A percentile compares a stretch with the other conserved stretches of the same genome.
phyloP scores from a whole-genome alignment of 768 basidiomycete genomes.

The Suillus decipiens region DNA sequence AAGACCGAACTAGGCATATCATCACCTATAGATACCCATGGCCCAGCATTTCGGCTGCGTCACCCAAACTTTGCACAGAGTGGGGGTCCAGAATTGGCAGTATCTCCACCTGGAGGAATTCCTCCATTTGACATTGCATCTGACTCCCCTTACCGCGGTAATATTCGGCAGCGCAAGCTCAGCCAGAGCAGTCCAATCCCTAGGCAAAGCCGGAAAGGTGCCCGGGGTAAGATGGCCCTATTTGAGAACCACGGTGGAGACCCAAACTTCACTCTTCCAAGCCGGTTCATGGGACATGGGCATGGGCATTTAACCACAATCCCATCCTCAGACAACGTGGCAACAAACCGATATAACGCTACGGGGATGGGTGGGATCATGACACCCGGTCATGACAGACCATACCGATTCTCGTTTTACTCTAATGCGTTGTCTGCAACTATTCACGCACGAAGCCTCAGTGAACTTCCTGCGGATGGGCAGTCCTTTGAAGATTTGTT shows the following conservation, averaged over 20 bases:
- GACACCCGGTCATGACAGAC: slow-evolving; percentile 73
- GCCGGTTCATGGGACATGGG: slow-evolving; percentile 31
- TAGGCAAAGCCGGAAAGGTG: slow-evolving; percentile 55
- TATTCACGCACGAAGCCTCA: slow-evolving; percentile 90
- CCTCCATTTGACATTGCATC: slow-evolving; percentile 17
- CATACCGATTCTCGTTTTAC: slow-evolving; percentile 98
- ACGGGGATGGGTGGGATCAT: slow-evolving; percentile 35
- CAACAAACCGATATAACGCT: slow-evolving; percentile 17
- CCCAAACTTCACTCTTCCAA: slow-evolving; percentile 48
- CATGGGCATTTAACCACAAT: slow-evolving; percentile 38
- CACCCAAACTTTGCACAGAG: slow-evolving; percentile 18
- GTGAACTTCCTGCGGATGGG: slow-evolving; percentile 91
- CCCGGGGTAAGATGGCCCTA: slow-evolving; percentile 84
- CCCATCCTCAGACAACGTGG: slow-evolving; percentile 44
- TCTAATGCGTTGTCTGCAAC: slow-evolving; percentile 90
- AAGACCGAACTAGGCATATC: slow-evolving; percentile 62
- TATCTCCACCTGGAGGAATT: slow-evolving; percentile 4
- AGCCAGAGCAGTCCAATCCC: slow-evolving; percentile 79
- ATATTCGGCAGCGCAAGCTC: slow-evolving; percentile 78
- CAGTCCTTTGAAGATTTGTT: slow-evolving; percentile 94
- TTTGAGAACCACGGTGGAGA: slow-evolving; percentile 70
- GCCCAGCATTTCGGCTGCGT: slow-evolving; percentile 17
- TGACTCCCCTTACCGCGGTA: slow-evolving; percentile 23
- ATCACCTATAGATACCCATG: slow-evolving; percentile 39
- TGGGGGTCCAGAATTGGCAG: slow-evolving; percentile 12